Conservation (phyloP, 805 yeast genomes). For the Candida schatavii region DNA sequence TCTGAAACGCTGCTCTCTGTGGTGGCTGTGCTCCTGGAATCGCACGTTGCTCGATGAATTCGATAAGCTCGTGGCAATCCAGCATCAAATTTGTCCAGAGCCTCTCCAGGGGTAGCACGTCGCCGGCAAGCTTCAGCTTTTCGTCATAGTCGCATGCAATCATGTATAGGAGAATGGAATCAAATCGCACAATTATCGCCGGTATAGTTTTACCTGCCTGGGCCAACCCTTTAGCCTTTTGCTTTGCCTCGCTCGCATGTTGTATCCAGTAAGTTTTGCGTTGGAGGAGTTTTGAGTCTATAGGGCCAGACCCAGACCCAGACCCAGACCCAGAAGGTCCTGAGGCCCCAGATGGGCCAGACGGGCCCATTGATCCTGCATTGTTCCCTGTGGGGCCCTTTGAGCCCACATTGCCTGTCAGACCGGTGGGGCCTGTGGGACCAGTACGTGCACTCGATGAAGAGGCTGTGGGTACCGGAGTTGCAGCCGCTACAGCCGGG, state of each 20-base stretch:
- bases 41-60: not conserved
- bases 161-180: constrained; percentile 24
- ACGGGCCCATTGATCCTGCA: no score
- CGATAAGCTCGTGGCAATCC: constrained; percentile 19
- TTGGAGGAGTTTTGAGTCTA: constrained; percentile 1
- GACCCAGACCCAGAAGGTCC: not conserved
- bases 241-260: constrained; percentile 16
- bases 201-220: constrained; percentile 15
- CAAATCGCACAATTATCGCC: constrained; percentile 24
- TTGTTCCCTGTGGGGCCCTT: no score
- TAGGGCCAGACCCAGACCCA: not conserved
- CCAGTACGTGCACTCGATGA: no score
- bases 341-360: not conserved
- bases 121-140: constrained; percentile 22
- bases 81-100: constrained; percentile 25
- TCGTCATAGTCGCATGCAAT: constrained; percentile 32
- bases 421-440: no score
- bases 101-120: constrained; percentile 27
- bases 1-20: constrained; percentile 11
- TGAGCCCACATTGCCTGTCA: no score
- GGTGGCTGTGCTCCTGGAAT: not conserved
- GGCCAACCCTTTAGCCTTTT: constrained; percentile 8
- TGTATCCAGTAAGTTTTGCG: constrained; percentile 20
- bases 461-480: no score
- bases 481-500: no score